Evolutionary conservation across 768 basidiomycete species (phyloP).

Genomic region (Serendipita indica): DNA sequence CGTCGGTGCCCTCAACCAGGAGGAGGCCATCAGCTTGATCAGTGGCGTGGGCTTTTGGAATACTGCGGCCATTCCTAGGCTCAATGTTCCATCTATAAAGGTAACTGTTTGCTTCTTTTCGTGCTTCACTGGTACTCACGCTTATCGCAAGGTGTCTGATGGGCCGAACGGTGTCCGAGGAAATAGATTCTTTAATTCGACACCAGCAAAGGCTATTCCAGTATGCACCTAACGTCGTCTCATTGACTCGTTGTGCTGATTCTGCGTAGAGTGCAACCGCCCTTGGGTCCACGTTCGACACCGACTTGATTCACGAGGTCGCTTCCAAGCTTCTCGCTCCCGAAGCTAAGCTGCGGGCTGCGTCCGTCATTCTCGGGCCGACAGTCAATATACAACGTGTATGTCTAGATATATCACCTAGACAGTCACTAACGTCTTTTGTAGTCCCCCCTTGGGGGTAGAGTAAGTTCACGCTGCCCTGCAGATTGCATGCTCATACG

Average conservation of each 20-base stretch:
- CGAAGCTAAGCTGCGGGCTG: slow-evolving; percentile 56
- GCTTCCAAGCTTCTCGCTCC: slow-evolving; percentile 50
- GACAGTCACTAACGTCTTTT: background rate
- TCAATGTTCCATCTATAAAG: slow-evolving; percentile 60
- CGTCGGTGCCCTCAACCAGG: slow-evolving; percentile 48
- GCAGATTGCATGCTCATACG: background rate
- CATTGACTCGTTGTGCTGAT: background rate
- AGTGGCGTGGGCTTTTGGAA: slow-evolving; percentile 78
- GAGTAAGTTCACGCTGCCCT: background rate
- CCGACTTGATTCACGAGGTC: slow-evolving; percentile 43
- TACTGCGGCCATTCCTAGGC: slow-evolving; percentile 50
- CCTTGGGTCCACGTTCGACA: slow-evolving; percentile 61
- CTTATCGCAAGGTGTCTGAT: slow-evolving; percentile 43
- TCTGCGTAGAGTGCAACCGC: slow-evolving; percentile 46
- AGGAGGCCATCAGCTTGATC: slow-evolving; percentile 57
- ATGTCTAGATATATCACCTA: background rate
- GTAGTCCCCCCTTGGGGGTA: slow-evolving; percentile 10
- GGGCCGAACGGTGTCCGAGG: slow-evolving; percentile 66
- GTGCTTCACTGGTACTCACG: background rate
- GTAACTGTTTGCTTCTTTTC: slow-evolving; percentile 19
- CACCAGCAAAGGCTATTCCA: slow-evolving; percentile 66
- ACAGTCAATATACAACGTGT: slow-evolving; percentile 70
- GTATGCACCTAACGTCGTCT: slow-evolving; percentile 23
- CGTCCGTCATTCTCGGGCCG: slow-evolving; percentile 61
- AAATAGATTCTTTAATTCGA: slow-evolving; percentile 66